These are phyloP conservation scores for Alloascoidea hylecoeti DNA, from an alignment of 805 yeast genomes.

Conservation along the genomic window DNA sequence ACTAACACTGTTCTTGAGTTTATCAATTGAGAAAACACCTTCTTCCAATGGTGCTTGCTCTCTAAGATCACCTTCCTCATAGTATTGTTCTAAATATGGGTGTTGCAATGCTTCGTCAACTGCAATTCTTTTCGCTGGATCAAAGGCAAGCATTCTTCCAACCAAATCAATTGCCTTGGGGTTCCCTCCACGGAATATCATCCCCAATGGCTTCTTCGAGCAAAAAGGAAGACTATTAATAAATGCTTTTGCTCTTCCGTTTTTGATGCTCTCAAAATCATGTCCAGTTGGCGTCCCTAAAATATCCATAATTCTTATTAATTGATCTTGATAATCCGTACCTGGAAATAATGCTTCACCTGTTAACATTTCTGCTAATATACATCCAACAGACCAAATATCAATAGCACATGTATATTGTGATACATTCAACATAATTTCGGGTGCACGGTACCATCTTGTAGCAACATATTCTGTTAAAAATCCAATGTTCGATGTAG, in stretches of 20 bases:
- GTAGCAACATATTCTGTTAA: conserved; percentile 97
- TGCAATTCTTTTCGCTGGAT: conserved; percentile 71
- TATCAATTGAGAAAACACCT: no score
- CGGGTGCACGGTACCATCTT: conserved; percentile 98
- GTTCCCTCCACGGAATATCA: conserved; percentile 71
- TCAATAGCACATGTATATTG: conserved; percentile 94
- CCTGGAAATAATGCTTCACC: conserved; percentile 91
- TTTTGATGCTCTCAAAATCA: conserved; percentile 57
- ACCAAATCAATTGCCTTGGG: conserved; percentile 77
- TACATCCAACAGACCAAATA: conserved; percentile 97
- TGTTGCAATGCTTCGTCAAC: conserved; percentile 84
- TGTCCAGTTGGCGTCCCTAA: conserved; percentile 83
- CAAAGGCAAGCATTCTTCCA: conserved; percentile 69
- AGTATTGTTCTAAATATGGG: conserved; percentile 84
- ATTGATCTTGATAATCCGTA: conserved; percentile 89
- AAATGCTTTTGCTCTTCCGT: conserved; percentile 82
- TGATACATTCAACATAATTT: conserved; percentile 88
- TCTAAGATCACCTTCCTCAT: no score
- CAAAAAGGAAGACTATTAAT: conserved; percentile 76
- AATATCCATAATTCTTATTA: conserved; percentile 72
- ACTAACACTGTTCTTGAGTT: no score
- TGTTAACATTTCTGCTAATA: conserved; percentile 84
- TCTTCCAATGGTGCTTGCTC: no score
- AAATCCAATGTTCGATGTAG: conserved; percentile 82
- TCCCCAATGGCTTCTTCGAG: conserved; percentile 61